phyloP scores from a whole-genome alignment of 139 green algal genomes.

The Chlamydomonas schloesseri region DNA sequence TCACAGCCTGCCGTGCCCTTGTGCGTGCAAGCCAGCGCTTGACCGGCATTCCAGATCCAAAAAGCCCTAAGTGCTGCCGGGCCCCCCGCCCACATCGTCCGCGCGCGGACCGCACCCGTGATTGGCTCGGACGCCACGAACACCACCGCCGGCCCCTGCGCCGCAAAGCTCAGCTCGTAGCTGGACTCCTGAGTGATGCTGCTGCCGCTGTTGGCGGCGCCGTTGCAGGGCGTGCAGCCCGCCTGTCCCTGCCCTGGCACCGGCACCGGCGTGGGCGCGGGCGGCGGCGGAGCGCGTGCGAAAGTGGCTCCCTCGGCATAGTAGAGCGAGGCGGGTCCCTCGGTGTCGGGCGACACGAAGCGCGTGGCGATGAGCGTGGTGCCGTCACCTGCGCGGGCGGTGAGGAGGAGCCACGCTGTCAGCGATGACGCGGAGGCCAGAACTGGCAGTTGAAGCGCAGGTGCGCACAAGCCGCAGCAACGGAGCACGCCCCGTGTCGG shows the following conservation, averaged over 20 bases:
- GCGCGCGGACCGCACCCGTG: conserved; percentile 65
- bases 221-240: too few species aligned
- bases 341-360: conserved; percentile 73
- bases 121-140: conserved; percentile 95
- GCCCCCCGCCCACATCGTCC: neutral
- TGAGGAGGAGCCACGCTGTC: too few species aligned
- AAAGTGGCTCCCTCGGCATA: conserved; percentile 82
- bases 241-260: too few species aligned
- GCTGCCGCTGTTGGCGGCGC: conserved; percentile 19
- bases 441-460: too few species aligned
- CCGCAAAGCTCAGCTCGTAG: conserved; percentile 85
- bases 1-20: neutral
- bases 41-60: too few species aligned
- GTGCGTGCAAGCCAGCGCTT: neutral
- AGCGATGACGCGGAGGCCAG: too few species aligned
- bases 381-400: conserved; percentile 80
- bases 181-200: conserved; percentile 62
- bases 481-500: too few species aligned
- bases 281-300: neutral
- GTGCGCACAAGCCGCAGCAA: too few species aligned
- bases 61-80: too few species aligned
- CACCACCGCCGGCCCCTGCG: conserved; percentile 76
- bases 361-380: conserved; percentile 88
- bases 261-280: neutral
- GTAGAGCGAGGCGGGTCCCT: conserved; percentile 88